phyloP scores from a whole-genome alignment of 2,329 filamentous ascomycete species.

The Cladorrhinum sp. region DNA sequence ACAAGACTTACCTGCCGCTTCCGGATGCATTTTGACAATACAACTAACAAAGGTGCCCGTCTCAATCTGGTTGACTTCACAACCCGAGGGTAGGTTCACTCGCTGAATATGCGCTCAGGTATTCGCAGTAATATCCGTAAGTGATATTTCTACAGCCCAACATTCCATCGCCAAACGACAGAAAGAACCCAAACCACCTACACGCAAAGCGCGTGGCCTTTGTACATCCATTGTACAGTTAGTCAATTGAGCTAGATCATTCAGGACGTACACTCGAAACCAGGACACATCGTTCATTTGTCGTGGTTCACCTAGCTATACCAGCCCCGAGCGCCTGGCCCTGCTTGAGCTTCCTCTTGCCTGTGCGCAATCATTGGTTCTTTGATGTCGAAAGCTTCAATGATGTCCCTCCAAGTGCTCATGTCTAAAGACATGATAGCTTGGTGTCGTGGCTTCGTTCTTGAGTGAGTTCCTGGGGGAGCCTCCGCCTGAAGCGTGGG shows the following conservation, averaged over 20 bases:
- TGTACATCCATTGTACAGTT: not conserved
- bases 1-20: not conserved
- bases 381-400: constrained; percentile 72
- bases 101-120: not conserved
- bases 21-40: not conserved
- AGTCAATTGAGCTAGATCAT: not conserved
- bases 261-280: too few relatives aligned
- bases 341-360: constrained; percentile 51
- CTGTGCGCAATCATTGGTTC: constrained; percentile 83
- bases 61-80: not conserved
- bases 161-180: not conserved
- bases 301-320: constrained; percentile 43
- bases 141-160: not conserved
- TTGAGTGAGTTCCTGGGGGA: constrained; percentile 32
- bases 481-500: constrained; percentile 48
- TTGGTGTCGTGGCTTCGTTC: constrained; percentile 63
- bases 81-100: not conserved
- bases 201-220: too few relatives aligned
- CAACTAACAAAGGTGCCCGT: not conserved
- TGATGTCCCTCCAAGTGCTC: constrained; percentile 74
- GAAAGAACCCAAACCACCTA: not conserved
- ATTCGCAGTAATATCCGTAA: not conserved
- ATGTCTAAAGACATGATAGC: constrained; percentile 87
- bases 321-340: constrained; percentile 61
- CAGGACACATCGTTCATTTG: too few relatives aligned